phyloP scores from a whole-genome alignment of 441 rosid species.

The Croton laevigatus region DNA sequence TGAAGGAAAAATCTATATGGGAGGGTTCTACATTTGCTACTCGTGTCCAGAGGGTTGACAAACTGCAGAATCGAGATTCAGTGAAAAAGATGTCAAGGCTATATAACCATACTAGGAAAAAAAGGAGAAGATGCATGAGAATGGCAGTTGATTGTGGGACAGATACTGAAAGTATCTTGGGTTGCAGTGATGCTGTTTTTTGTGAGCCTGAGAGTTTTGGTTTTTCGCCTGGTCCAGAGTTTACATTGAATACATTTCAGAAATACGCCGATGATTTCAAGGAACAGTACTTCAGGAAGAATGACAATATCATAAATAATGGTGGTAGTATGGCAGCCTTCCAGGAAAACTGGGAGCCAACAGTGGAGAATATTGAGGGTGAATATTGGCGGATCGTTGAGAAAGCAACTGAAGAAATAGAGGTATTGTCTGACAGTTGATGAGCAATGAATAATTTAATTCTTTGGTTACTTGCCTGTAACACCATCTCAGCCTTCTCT shows the following conservation, averaged over 20 bases:
- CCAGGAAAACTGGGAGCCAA: conserved; percentile 52
- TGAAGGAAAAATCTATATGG: conserved; percentile 78
- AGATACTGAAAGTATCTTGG: conserved; percentile 39
- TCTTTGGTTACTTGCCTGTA: conserved; percentile 6
- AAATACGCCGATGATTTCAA: conserved; percentile 89
- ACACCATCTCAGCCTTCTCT: neutral
- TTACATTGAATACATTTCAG: conserved; percentile 75
- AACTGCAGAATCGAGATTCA: conserved; percentile 90
- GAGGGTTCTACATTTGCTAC: conserved; percentile 76
- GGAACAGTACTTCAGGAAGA: conserved; percentile 70
- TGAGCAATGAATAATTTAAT: neutral
- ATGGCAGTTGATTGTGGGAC: conserved; percentile 55
- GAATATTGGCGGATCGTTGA: conserved; percentile 99
- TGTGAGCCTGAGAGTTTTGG: conserved; percentile 77
- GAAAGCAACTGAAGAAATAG: conserved; percentile 92
- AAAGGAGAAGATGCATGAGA: conserved; percentile 75
- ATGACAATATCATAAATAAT: conserved; percentile 31
- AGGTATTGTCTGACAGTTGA: conserved; percentile 47
- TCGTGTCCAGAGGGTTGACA: conserved; percentile 97
- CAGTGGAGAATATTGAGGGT: conserved; percentile 80
- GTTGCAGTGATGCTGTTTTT: conserved; percentile 41
- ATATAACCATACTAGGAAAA: conserved; percentile 56
- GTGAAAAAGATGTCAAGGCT: conserved; percentile 60
- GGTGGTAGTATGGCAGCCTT: conserved; percentile 32
- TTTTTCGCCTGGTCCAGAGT: conserved; percentile 94